Evolutionary conservation across 371 early-diverging fungal species (phyloP), one percentile per base, ranked within the genome.

Genomic region (Dentiscutata heterogama): DNA sequence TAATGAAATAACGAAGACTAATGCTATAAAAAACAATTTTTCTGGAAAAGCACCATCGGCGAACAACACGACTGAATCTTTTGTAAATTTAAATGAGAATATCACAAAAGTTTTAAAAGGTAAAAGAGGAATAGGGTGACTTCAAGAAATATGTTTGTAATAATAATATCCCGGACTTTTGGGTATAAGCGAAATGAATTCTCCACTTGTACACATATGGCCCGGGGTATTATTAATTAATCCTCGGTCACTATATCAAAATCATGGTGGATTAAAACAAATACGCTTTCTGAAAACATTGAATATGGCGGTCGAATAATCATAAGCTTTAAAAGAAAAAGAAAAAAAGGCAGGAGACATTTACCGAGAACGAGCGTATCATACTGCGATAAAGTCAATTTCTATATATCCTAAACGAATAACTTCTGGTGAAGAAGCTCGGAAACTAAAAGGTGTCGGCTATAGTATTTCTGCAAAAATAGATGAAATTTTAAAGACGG

Each of bases 371-470:
- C 79, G 80, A 22, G 82, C 80, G 7, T 82, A 82, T 78, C 27
- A 20, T 20, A 53, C 77, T 18, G 82, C 82, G 11, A 77, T 82
- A 42, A 25, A 56, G 11, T 27, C 78, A n/a, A 78, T 82, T 8
- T n/a, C 42, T 35, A 22, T 20, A 20, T 65, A 82, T 46, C 78
- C 82, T n/a, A 60, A 35, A 18, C 51, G 29, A 75, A 53, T 82
- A 25, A 65, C 42, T 7, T 82, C 82, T n/a, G 82, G 82, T 8
- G 53, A 77, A 53, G 82, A 82, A 50, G 82, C 82, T n/a, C 72
- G 29, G 25, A 4, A 61, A 56, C 46, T 82, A 6, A 35, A 65
- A 53, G 79, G 67, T 13, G 70, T 82, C 27, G 82, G 82, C 8
- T 2, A 50, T 18, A 63, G 77, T 42, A 82, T 82, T 54, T 68